Conservation (phyloP, 805 yeast genomes). For the Suhomyces emberorum region DNA sequence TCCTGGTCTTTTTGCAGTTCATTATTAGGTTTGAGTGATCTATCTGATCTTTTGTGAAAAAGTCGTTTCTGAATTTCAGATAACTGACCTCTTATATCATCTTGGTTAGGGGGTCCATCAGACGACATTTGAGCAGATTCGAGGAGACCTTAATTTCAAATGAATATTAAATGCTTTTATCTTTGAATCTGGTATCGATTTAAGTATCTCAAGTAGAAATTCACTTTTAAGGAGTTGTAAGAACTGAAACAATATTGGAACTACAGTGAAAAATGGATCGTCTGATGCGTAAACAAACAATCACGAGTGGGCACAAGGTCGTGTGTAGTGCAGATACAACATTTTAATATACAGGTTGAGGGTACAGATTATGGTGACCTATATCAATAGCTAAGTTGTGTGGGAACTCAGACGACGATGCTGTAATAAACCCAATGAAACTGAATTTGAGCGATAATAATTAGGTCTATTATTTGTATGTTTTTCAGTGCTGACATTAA, state of each 20-base stretch:
- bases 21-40: slow-evolving; percentile 4
- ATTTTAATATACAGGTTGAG: no score
- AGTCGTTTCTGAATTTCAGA: slow-evolving; percentile 40
- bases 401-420: slow-evolving; percentile 12
- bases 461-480: slow-evolving; percentile 22
- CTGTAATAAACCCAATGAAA: slow-evolving; percentile 39
- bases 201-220: no score
- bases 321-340: no score
- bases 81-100: slow-evolving; percentile 30
- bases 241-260: not conserved
- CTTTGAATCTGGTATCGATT: no score
- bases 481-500: slow-evolving; percentile 17
- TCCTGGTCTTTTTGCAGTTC: slow-evolving; percentile 13
- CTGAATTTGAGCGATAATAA: slow-evolving; percentile 36
- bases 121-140: not conserved
- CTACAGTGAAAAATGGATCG: not conserved
- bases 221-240: no score
- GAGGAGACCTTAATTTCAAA: not conserved
- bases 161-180: no score
- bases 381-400: no score
- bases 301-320: not conserved
- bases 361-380: no score
- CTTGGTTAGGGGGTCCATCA: slow-evolving; percentile 6
- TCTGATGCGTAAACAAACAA: not conserved
- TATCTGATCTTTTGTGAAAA: slow-evolving; percentile 20